A percentile compares a stretch with the other conserved stretches of the same genome.
Evolutionary conservation across 2,329 filamentous ascomycete genomes (phyloP).

Genomic region (Macrophomina phaseolina): DNA sequence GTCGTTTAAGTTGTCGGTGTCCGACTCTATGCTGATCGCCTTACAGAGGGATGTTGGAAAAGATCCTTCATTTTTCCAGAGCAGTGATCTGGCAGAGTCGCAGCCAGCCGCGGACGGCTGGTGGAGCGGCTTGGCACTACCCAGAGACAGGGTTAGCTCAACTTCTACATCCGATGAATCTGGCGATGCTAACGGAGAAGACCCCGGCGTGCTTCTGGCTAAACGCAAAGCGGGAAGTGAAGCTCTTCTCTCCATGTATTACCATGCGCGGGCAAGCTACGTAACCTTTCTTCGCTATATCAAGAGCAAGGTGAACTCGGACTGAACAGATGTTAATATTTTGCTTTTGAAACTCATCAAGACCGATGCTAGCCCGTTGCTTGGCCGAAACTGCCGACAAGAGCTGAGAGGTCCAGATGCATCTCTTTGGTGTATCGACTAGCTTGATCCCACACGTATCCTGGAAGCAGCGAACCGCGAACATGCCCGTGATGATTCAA

Average conservation of each 20-base stretch:
- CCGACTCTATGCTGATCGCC: conserved; percentile 29
- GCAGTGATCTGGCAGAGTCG: conserved; percentile 6
- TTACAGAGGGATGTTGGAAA: background rate
- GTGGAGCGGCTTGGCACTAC: conserved; percentile 42
- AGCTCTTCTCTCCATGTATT: conserved; percentile 37
- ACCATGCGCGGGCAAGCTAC: conserved; percentile 30
- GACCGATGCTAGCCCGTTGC: conserved; percentile 27
- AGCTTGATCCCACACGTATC: conserved; percentile 15
- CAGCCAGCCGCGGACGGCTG: background rate
- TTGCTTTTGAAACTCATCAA: conserved; percentile 16
- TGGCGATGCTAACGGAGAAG: conserved; percentile 32
- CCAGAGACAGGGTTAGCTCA: conserved; percentile 26
- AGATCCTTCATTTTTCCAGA: background rate
- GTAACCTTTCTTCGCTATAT: conserved; percentile 28
- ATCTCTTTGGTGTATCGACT: conserved; percentile 27
- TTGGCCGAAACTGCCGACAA: conserved; percentile 30
- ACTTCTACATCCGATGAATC: conserved; percentile 28
- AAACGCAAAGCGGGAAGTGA: conserved; percentile 6
- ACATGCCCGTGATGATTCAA: conserved; percentile 20
- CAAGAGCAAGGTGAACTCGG: conserved; percentile 2
- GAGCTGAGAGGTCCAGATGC: conserved; percentile 29
- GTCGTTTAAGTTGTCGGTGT: conserved; percentile 34
- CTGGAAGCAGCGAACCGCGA: background rate
- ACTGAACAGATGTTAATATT: conserved; percentile 24
- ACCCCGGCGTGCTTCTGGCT: background rate